Conservation (phyloP, 306 rosid species). For the Rosa persica region DNA sequence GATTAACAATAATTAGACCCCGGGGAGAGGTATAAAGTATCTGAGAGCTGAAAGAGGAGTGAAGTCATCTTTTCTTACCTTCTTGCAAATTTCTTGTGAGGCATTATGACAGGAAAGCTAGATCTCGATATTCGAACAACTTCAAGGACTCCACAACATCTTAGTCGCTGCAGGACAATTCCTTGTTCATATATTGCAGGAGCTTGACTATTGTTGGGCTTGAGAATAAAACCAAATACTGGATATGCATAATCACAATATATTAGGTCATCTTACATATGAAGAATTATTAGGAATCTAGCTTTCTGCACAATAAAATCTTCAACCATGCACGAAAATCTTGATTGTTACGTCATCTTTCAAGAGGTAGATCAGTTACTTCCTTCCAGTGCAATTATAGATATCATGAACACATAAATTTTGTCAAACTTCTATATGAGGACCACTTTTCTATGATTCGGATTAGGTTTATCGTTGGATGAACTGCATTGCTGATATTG, state of each 20-base stretch:
- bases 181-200: conserved; percentile 91
- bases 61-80: conserved; percentile 51
- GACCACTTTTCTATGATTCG: not conserved
- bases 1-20: conserved; percentile 11
- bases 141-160: conserved; percentile 98
- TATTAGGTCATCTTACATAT: not conserved
- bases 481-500: too few species aligned
- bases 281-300: not conserved
- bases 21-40: not conserved
- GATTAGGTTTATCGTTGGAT: too few species aligned
- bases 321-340: not conserved
- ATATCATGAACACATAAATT: not conserved
- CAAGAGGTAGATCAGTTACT: not conserved
- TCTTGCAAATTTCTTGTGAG: conserved; percentile 91
- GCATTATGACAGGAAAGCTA: conserved; percentile 96
- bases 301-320: not conserved
- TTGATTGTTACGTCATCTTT: not conserved
- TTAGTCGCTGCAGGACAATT: conserved; percentile 91
- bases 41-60: conserved; percentile 4
- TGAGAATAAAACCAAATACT: conserved; percentile 45
- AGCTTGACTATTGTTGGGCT: conserved; percentile 94
- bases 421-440: not conserved
- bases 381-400: not conserved
- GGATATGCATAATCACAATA: not conserved
- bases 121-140: conserved; percentile 97